These are phyloP conservation scores for Lasiodiplodia hormozganensis DNA, from an alignment of 2,329 filamentous ascomycete species.

Conservation along the genomic window DNA sequence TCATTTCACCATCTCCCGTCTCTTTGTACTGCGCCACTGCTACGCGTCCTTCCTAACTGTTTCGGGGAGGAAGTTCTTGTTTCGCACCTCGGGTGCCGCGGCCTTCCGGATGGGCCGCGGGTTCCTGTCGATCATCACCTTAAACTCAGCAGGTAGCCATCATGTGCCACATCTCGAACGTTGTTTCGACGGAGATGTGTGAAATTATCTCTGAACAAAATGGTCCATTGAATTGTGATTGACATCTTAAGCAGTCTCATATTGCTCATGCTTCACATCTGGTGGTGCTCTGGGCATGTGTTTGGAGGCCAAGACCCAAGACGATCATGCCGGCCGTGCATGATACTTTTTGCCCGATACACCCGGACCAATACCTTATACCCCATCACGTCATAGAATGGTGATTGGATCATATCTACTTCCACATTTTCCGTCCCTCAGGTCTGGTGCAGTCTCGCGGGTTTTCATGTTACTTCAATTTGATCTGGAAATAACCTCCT, in stretches of 20 bases:
- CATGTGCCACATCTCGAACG: not conserved
- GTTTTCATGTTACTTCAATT: too few species aligned
- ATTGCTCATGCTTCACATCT: not conserved
- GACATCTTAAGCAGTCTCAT: not conserved
- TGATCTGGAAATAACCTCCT: too few species aligned
- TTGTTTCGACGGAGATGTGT: too few species aligned
- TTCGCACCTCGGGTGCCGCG: not conserved
- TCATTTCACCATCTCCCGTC: not conserved
- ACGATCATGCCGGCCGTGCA: not conserved
- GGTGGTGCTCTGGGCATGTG: not conserved
- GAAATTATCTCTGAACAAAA: too few species aligned
- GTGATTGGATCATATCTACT: not conserved
- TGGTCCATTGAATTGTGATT: too few species aligned
- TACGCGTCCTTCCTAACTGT: not conserved
- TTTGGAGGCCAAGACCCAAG: not conserved
- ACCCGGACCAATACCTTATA: not conserved
- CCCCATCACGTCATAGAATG: not conserved
- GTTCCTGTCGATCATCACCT: not conserved
- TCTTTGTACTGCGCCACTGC: conserved; percentile 1
- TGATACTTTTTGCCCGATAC: not conserved
- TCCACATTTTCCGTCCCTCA: too few species aligned
- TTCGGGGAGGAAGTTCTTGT: not conserved
- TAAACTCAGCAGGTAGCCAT: not conserved
- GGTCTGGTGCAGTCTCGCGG: too few species aligned
- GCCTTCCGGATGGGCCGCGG: not conserved